Evolutionary conservation across 192 early-diverging fungal genomes (phyloP).

Genomic region (Backusella tuberculispora): DNA sequence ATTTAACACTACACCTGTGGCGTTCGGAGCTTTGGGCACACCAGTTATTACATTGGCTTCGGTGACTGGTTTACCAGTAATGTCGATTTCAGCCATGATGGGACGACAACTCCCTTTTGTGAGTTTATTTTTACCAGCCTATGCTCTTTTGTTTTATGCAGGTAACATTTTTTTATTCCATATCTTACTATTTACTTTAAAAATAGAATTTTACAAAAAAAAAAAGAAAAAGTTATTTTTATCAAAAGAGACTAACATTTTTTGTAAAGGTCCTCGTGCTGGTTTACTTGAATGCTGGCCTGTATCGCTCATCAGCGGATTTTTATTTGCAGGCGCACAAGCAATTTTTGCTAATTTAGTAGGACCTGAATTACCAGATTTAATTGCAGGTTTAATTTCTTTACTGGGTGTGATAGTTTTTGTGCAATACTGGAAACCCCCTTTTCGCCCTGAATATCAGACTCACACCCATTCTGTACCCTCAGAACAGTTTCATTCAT

Average conservation of each 20-base stretch:
- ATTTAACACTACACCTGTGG: slow-evolving; percentile 38
- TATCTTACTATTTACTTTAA: background rate
- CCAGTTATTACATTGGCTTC: slow-evolving; percentile 37
- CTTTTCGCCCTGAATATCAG: slow-evolving; percentile 37
- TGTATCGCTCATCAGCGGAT: slow-evolving; percentile 19
- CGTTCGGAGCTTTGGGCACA: slow-evolving; percentile 38
- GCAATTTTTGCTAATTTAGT: slow-evolving; percentile 43
- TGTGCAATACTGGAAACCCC: slow-evolving; percentile 44
- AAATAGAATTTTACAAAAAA: background rate
- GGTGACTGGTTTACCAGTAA: slow-evolving; percentile 30
- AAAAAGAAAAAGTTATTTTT: slow-evolving; percentile 5
- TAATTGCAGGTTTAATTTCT: slow-evolving; percentile 42
- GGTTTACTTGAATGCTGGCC: slow-evolving; percentile 41
- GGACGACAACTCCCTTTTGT: slow-evolving; percentile 39
- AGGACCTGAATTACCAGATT: slow-evolving; percentile 45
- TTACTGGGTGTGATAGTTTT: slow-evolving; percentile 32
- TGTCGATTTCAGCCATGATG: slow-evolving; percentile 34
- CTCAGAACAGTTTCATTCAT: background rate
- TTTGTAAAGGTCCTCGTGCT: slow-evolving; percentile 23
- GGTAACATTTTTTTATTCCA: slow-evolving; percentile 5
- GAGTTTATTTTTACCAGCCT: slow-evolving; percentile 39
- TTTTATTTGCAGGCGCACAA: slow-evolving; percentile 43
- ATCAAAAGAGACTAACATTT: background rate
- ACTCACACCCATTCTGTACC: background rate
- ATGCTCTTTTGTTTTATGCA: slow-evolving; percentile 39